Percentiles rank a stretch among this genome's conserved stretches.
Evolutionary conservation across 805 yeast species (phyloP).

Genomic region (Metschnikowia picachoensis): DNA sequence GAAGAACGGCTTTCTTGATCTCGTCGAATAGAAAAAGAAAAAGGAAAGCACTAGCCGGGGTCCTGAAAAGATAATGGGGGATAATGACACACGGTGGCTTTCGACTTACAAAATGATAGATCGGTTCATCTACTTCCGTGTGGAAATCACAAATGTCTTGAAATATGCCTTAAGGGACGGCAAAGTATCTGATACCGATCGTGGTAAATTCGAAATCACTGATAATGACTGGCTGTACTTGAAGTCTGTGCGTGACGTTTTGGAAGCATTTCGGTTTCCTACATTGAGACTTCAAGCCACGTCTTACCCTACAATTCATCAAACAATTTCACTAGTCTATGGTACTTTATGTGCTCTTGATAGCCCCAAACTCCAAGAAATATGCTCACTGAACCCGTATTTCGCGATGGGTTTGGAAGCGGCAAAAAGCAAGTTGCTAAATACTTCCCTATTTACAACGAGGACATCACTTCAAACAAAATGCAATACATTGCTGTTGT

Average conservation of each 20-base stretch:
- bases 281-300: conserved; percentile 4
- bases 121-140: conserved; percentile 1
- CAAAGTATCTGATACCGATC: neutral
- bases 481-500: neutral
- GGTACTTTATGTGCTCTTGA: neutral
- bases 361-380: neutral
- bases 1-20: neutral
- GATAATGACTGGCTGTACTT: conserved; percentile 4
- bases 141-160: neutral
- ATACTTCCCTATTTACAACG: neutral
- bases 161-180: neutral
- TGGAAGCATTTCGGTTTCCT: neutral
- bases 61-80: conserved; percentile 1
- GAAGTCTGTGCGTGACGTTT: neutral
- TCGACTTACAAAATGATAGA: conserved; percentile 3
- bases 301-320: neutral
- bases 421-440: conserved; percentile 2
- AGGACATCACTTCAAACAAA: neutral
- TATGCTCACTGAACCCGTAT: neutral
- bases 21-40: neutral
- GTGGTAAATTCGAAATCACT: neutral
- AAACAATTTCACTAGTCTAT: neutral
- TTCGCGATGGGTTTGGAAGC: neutral
- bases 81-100: conserved; percentile 1
- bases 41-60: neutral